Evolutionary conservation across 176 grass and related monocot genomes (phyloP), one percentile per base, ranked within the genome.

Genomic region (Hsuehochloa calcarea): DNA sequence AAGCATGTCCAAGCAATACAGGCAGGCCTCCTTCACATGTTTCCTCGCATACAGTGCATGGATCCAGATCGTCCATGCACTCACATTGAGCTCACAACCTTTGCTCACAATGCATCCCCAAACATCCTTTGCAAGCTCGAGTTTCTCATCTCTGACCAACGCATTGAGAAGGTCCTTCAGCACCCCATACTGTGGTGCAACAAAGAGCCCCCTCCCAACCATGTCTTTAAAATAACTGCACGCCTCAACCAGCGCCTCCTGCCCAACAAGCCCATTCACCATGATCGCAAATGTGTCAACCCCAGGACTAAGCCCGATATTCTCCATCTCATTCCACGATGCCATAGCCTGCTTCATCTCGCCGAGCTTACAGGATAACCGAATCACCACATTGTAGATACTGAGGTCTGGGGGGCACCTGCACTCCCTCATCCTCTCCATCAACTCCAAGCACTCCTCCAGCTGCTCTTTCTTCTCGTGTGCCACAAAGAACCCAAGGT

Each of bases 61-160:
- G 39, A 98, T 92, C 96, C 93, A 98, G 63, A 98, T 95, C 56
- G 96, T 95, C 96, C 96, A 95, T 58, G 93, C 86, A 74, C 83
- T 85, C 46, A 93, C 93, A 85, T 98, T 95, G 11, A 98, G 82
- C 70, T 98, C 93, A 63, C 96, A 95, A 9, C 87, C 89, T 86
- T 82, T 98, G 79, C 51, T 92, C 81, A 86, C 6, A 44, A 98
- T 91, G 78, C 85, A 95, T 81, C 74, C 75, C 96, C 96, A 98
- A 76, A 98, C 79, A 65, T 98, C 96, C 79, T 92, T 93, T 8
- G 96, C 93, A 77, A 98, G 87, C 80, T 98, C 93, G 3, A 94
- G 87, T 74, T 98, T 98, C 47, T 85, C 88, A 85, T 89, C 89
- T 75, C 93, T 88, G 27, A 98, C 70, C 19, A 98, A 45, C 0